phyloP scores from a whole-genome alignment of 805 yeast species.

The Millerozyma acaciae region DNA sequence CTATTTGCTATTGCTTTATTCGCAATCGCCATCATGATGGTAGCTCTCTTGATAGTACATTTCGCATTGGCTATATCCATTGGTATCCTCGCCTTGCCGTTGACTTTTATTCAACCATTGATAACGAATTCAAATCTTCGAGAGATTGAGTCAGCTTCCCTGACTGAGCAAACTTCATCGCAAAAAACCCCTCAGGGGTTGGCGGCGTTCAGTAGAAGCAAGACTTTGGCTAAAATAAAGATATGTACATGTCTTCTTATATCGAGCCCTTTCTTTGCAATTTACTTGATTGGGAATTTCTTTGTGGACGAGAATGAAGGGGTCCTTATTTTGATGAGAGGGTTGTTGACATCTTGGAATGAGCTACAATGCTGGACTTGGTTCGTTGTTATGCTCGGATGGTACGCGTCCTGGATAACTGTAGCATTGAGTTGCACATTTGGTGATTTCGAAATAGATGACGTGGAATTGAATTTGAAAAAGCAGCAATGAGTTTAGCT shows the following conservation, averaged over 20 bases:
- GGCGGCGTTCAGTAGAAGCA: neutral
- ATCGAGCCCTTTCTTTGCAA: conserved; percentile 50
- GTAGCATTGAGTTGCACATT: conserved; percentile 25
- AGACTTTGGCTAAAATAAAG: conserved; percentile 12
- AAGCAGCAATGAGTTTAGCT: neutral
- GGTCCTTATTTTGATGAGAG: conserved; percentile 41
- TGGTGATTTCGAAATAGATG: conserved; percentile 22
- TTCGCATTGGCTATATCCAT: conserved; percentile 74
- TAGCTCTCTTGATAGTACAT: conserved; percentile 75
- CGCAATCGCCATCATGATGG: conserved; percentile 60
- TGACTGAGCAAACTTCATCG: neutral
- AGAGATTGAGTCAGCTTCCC: too few relatives aligned
- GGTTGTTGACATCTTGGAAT: conserved; percentile 60
- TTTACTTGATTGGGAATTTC: conserved; percentile 24
- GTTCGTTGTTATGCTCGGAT: conserved; percentile 65
- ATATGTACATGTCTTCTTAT: conserved; percentile 34
- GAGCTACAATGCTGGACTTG: conserved; percentile 83
- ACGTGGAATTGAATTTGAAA: conserved; percentile 2
- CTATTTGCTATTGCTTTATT: conserved; percentile 48
- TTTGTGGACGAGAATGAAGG: conserved; percentile 27
- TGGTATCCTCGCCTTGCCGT: conserved; percentile 71
- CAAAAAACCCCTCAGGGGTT: neutral
- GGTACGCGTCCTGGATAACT: conserved; percentile 79
- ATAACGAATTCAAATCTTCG: conserved; percentile 11
- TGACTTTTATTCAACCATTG: conserved; percentile 55